phyloP scores from a whole-genome alignment of 305 asterid species.

The Fraxinus nigra region DNA sequence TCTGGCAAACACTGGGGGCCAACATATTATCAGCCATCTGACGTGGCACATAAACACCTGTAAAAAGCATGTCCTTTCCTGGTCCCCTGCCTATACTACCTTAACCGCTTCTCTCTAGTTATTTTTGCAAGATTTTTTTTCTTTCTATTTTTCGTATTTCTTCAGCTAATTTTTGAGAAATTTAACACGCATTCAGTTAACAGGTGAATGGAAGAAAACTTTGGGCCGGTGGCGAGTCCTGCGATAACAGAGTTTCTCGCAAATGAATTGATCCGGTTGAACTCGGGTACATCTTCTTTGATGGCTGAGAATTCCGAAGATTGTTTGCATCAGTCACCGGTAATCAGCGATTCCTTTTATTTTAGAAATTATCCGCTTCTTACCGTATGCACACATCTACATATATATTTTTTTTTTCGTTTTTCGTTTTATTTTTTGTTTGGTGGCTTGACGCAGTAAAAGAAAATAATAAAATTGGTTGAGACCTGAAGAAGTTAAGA shows the following conservation, averaged over 20 bases:
- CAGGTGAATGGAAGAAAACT: constrained; percentile 28
- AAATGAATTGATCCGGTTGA: constrained; percentile 37
- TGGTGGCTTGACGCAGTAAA: neutral
- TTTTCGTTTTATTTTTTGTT: neutral
- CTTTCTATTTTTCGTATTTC: neutral
- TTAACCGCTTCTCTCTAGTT: neutral
- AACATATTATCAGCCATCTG: constrained; percentile 42
- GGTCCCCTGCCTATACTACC: neutral
- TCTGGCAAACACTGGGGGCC: constrained; percentile 34
- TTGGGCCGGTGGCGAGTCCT: constrained; percentile 10
- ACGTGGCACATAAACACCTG: constrained; percentile 67
- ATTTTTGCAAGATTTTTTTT: neutral
- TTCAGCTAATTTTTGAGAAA: neutral
- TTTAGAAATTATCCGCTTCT: neutral
- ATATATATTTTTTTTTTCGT: neutral
- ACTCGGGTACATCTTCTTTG: constrained; percentile 45
- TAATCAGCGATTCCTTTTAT: constrained; percentile 15
- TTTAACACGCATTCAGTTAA: constrained; percentile 19
- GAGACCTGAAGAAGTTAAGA: neutral
- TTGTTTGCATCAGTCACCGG: constrained; percentile 29
- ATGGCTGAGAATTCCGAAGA: constrained; percentile 37
- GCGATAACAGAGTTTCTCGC: neutral
- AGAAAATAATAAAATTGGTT: neutral
- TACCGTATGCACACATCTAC: neutral
- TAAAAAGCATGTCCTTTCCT: constrained; percentile 52